These are phyloP conservation scores for Malus sylvestris DNA, from an alignment of 306 rosid genomes.

Conservation along the genomic window DNA sequence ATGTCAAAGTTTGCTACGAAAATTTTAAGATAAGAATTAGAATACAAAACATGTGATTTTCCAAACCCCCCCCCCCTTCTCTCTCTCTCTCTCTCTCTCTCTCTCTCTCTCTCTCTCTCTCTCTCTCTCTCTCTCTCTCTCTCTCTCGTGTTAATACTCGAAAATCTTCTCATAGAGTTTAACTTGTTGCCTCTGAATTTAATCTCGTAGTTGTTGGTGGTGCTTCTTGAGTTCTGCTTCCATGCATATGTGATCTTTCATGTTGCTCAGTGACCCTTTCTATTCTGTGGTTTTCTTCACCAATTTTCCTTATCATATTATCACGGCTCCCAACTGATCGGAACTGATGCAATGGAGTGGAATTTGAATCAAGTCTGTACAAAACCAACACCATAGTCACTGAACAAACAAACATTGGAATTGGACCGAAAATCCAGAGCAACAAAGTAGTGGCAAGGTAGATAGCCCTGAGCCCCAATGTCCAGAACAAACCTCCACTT, in stretches of 20 bases:
- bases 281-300: neutral
- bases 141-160: neutral
- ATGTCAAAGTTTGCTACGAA: neutral
- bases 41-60: neutral
- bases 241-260: neutral
- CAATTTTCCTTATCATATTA: neutral
- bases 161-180: neutral
- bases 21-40: neutral
- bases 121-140: neutral
- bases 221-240: neutral
- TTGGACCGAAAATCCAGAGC: constrained; percentile 10
- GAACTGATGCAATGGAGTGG: constrained; percentile 5
- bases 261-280: neutral
- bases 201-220: neutral
- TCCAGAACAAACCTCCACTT: constrained; percentile 2
- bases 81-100: neutral
- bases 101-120: neutral
- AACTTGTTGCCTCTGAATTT: neutral
- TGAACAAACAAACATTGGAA: constrained; percentile 6
- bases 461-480: constrained; percentile 7
- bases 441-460: neutral
- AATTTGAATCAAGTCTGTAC: constrained; percentile 2
- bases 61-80: neutral
- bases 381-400: neutral
- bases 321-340: neutral